Evolutionary conservation across 805 yeast genomes (phyloP).

Genomic region (Wickerhamiella sorbophila): DNA sequence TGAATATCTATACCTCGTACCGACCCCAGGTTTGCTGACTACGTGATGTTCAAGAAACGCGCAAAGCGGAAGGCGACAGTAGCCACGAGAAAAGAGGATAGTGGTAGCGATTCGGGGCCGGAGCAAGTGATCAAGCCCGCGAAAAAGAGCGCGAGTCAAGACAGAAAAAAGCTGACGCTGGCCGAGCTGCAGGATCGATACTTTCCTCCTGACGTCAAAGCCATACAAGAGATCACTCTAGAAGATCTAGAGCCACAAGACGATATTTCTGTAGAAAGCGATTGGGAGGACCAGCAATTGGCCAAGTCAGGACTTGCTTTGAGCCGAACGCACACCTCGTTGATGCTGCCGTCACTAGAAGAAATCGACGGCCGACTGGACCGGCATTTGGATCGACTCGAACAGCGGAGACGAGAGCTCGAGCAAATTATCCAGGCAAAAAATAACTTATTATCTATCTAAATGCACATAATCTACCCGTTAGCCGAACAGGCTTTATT

Average conservation of each 20-base stretch:
- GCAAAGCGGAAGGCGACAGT: constrained; percentile 7
- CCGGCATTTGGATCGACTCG: background rate
- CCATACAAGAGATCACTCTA: too few relatives aligned
- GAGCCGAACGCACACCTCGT: background rate
- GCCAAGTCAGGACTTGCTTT: background rate
- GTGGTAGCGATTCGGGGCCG: background rate
- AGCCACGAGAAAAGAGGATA: background rate
- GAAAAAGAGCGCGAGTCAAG: background rate
- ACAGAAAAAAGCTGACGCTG: background rate
- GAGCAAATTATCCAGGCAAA: background rate
- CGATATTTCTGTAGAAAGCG: background rate
- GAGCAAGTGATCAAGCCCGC: background rate
- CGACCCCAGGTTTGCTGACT: too few relatives aligned
- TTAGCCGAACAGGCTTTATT: background rate
- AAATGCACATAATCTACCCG: background rate
- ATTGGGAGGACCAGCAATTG: background rate
- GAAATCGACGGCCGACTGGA: background rate
- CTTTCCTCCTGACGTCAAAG: too few relatives aligned
- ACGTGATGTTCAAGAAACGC: constrained; percentile 12
- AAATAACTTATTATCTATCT: constrained; percentile 2
- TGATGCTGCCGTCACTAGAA: background rate
- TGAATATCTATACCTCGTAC: too few relatives aligned
- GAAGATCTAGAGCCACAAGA: too few relatives aligned
- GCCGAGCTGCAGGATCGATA: constrained; percentile 1
- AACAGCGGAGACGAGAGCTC: background rate